Evolutionary conservation across 2,329 filamentous ascomycete genomes (phyloP), one percentile per base, ranked within the genome.

Genomic region (Trichoderma gracile): DNA sequence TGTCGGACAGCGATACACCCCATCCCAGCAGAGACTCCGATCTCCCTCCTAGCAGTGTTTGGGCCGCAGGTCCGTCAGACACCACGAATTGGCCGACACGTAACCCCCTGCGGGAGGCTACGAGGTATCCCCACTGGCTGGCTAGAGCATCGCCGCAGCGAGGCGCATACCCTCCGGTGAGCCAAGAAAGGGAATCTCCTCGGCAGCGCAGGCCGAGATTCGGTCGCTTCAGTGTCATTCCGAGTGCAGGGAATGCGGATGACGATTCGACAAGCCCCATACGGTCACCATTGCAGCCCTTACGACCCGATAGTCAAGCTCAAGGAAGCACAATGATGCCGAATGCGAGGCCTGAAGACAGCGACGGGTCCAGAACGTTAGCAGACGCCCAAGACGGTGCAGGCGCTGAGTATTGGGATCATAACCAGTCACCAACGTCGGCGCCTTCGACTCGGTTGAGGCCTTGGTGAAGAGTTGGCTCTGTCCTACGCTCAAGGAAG

Each of bases 1-100:
- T 67, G 21, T 58, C 67, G 12, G 70, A 70, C 40, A 68, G 73
- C 66, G 72, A 72, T 19, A 70, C 73, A 19, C 72, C 72, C 25
- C 71, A 71, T 47, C 68, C 65, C 56, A 23, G 23, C n/a, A 19
- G 52, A 5, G 59, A 63, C n/a, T 55, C 42, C 3, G 59, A 63
- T 21, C 52, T 25, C 3, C 46, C 52, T 3, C 19, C 64, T 10
- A 23, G n/a, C 45, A 30, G 40, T 38, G 33, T 14, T 38, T 38
- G 33, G 33, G 12, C 12, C 4, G 3, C 12, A 14, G 10, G 3
- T 38, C 12, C 33, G 33, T 38, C 12, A 38, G 9, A 30, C 30
- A 9, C 52, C 5, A 9, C 57, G 21, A 25, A 47, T 19, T 54
- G 59, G 6, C 64, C 64, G 38, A 25, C 53, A 19, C 63, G 63